phyloP scores from a whole-genome alignment of 2,329 filamentous ascomycete species.

The Scytalidium lignicola region DNA sequence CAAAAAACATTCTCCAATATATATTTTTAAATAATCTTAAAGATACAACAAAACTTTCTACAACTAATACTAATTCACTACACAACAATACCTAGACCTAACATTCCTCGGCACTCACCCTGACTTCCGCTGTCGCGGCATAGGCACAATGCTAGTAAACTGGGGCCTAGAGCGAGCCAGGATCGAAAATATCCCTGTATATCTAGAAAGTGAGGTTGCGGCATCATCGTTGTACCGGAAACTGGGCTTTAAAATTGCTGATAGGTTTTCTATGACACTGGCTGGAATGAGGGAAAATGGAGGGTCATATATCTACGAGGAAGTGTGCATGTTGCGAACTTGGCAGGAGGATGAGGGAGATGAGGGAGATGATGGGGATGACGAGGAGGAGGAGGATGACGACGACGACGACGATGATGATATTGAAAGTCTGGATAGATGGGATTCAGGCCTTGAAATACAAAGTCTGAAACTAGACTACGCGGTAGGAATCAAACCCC shows the following conservation, averaged over 20 bases:
- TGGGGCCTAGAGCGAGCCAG: constrained; percentile 18
- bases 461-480: constrained; percentile 19
- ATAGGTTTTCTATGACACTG: constrained; percentile 18
- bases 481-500: constrained; percentile 20
- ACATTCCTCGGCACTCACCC: constrained; percentile 21
- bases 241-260: constrained; percentile 16
- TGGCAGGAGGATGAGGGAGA: constrained; percentile 3
- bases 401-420: constrained; percentile 3
- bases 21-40: too few species aligned
- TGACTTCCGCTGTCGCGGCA: constrained; percentile 16
- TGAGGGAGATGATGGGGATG: neutral
- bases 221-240: constrained; percentile 17
- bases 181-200: constrained; percentile 16
- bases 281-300: constrained; percentile 5
- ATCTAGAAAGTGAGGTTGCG: constrained; percentile 21
- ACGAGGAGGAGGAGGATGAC: too few species aligned
- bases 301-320: constrained; percentile 16
- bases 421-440: constrained; percentile 11
- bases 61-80: too few species aligned
- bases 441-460: constrained; percentile 24
- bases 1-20: too few species aligned
- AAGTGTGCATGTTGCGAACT: constrained; percentile 21
- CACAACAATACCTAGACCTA: constrained; percentile 12
- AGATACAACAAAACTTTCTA: too few species aligned
- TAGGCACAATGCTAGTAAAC: constrained; percentile 17